Evolutionary conservation across 495 filamentous ascomycete species (phyloP), one percentile per base, ranked within the genome.

Genomic region (Echria macrotheca): DNA sequence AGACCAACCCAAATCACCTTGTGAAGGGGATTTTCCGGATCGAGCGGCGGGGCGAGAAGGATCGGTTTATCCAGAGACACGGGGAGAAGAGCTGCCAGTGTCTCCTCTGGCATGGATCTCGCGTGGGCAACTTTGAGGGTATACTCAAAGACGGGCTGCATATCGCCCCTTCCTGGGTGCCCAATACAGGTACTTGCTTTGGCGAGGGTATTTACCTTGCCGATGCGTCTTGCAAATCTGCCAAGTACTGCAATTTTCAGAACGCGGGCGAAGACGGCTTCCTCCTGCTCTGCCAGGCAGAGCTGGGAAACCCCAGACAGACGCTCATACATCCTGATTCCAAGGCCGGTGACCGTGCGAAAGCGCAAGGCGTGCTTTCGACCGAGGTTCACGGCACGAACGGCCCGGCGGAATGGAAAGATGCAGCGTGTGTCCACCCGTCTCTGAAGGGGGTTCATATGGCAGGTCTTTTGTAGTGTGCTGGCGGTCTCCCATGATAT

Each of bases 201-300:
- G 89, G 85, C 53, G 91, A 93, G 61, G 90, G 89, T n/a, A 81
- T 95, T 35, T 95, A 96, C 60, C 73, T 95, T 1, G 89, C 90
- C 10, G 90, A 96, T 58, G 86, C 86, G 67, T 84, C 79, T 39
- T 74, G 52, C 78, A 76, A 75, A 65, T 88, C 84, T 4, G 87
- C 88, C 17, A 79, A 81, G 52, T 95, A 94, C 68, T 93, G 87
- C 62, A 75, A 63, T 45, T 50, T 74, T 1, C 48, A 53, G 26
- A 58, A 53, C 10, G 76, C 74, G 8, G 66, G 69, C 28, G 70
- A 70, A 28, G 69, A 69, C 5, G 81, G 73, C 2, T 67, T 86
- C 4, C 59, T 85, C 1, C 67, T 95, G 14, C 79, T 93, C 1
- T 91, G 87, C 62, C 87, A 93, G 46, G 85, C 82, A 4, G 85